phyloP scores from a whole-genome alignment of 805 yeast genomes.

The Candida silvicultrix region DNA sequence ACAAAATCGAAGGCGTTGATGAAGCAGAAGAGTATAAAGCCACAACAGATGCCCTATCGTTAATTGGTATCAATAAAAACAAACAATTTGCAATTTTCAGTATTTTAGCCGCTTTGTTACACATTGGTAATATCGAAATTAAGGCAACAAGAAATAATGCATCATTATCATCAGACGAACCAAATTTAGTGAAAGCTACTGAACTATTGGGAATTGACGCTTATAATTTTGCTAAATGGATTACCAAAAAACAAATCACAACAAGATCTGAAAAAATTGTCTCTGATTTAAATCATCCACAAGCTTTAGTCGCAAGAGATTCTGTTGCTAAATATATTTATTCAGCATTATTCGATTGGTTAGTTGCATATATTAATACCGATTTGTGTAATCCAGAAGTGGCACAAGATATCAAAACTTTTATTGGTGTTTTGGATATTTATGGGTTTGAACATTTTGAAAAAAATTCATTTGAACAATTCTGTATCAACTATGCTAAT shows the following conservation, averaged over 20 bases:
- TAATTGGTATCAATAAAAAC: constrained; percentile 64
- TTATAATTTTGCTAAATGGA: constrained; percentile 76
- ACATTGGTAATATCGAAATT: constrained; percentile 87
- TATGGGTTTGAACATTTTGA: constrained; percentile 97
- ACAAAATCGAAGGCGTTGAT: constrained; percentile 67
- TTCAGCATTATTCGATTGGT: constrained; percentile 92
- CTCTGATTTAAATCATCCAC: constrained; percentile 73
- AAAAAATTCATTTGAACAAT: constrained; percentile 91
- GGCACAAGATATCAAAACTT: constrained; percentile 50
- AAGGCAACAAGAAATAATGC: constrained; percentile 84
- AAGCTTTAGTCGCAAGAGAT: constrained; percentile 88
- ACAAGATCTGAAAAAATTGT: constrained; percentile 92
- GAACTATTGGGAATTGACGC: constrained; percentile 80
- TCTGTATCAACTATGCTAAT: constrained; percentile 94
- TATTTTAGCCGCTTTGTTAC: constrained; percentile 81
- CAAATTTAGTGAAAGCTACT: constrained; percentile 75
- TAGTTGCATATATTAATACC: constrained; percentile 74
- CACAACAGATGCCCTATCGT: constrained; percentile 68
- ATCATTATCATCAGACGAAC: constrained; percentile 77
- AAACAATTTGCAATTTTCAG: constrained; percentile 67
- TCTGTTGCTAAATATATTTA: constrained; percentile 95
- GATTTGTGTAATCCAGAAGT: constrained; percentile 78
- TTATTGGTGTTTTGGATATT: constrained; percentile 95
- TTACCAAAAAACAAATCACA: constrained; percentile 82
- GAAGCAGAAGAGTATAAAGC: constrained; percentile 72